Conservation (phyloP, 2,329 filamentous ascomycete genomes). For the Leptographium procerum region DNA sequence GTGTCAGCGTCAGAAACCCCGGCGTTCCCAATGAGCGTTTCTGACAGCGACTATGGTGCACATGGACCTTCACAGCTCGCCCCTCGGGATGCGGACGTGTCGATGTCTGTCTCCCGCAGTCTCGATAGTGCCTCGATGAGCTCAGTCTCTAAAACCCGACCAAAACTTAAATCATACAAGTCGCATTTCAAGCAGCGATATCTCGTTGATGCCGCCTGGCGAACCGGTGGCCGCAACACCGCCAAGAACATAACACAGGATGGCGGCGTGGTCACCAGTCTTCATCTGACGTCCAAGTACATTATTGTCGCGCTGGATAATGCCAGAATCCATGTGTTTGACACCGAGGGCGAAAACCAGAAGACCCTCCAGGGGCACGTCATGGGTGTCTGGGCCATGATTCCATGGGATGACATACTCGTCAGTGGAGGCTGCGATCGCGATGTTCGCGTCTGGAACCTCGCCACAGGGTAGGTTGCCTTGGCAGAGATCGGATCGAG, state of each 20-base stretch:
- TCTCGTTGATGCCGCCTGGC: slow-evolving; percentile 94
- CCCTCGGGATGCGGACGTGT: slow-evolving; percentile 22
- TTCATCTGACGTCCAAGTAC: slow-evolving; percentile 90
- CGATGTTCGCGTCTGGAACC: slow-evolving; percentile 93
- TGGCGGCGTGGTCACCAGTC: slow-evolving; percentile 88
- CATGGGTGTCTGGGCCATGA: slow-evolving; percentile 99
- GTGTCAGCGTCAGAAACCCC: slow-evolving; percentile 18
- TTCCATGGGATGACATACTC: slow-evolving; percentile 89
- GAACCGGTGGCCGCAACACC: slow-evolving; percentile 74
- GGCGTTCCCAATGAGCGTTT: slow-evolving; percentile 22
- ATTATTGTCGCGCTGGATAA: slow-evolving; percentile 97
- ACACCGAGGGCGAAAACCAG: slow-evolving; percentile 77
- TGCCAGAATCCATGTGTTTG: slow-evolving; percentile 96
- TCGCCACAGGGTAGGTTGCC: slow-evolving; percentile 68
- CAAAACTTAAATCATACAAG: slow-evolving; percentile 74
- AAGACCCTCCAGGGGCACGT: slow-evolving; percentile 89
- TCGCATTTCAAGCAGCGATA: slow-evolving; percentile 97
- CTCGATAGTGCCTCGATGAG: slow-evolving; percentile 38
- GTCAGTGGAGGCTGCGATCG: slow-evolving; percentile 95
- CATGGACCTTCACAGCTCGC: slow-evolving; percentile 32
- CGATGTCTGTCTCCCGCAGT: slow-evolving; percentile 34
- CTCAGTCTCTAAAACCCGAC: slow-evolving; percentile 27
- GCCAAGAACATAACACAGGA: slow-evolving; percentile 88
- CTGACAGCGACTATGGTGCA: slow-evolving; percentile 20
- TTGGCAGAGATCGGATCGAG: background rate